Conservation (phyloP, 2,329 filamentous ascomycete species). For the Aspergillus sp. region DNA sequence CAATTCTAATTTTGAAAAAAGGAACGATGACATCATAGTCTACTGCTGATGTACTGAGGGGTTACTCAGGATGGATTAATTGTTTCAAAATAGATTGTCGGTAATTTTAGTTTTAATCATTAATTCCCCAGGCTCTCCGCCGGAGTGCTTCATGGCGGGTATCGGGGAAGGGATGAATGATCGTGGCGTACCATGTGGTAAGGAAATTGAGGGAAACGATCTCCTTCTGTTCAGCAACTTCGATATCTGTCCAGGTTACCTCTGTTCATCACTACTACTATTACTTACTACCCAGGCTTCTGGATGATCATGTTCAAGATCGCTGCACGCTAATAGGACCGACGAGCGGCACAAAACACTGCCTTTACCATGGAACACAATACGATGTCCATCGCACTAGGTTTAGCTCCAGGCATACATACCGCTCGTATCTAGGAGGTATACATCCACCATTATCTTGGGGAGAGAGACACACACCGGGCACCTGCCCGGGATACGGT, state of each 20-base stretch:
- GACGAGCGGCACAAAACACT: constrained; percentile 23
- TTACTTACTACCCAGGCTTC: background rate
- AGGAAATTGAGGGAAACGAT: constrained; percentile 11
- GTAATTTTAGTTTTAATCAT: no score
- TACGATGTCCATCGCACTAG: background rate
- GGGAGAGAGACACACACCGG: no score
- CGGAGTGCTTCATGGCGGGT: constrained; percentile 7
- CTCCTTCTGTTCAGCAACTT: constrained; percentile 9
- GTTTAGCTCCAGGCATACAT: background rate
- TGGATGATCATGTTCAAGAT: constrained; percentile 13
- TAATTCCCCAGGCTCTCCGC: no score
- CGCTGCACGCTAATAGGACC: constrained; percentile 17
- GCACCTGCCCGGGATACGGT: background rate
- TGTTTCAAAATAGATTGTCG: background rate
- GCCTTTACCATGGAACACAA: constrained; percentile 2
- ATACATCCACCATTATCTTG: no score
- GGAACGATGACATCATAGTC: constrained; percentile 19
- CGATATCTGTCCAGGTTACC: background rate
- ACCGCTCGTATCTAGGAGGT: background rate
- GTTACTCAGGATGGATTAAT: background rate
- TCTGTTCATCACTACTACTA: background rate
- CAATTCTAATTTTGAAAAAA: background rate
- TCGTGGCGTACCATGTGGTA: constrained; percentile 24
- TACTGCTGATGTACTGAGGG: background rate
- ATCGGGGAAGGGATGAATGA: constrained; percentile 20